Conservation (phyloP, 495 filamentous ascomycete species). For the Annulohypoxylon stygium region DNA sequence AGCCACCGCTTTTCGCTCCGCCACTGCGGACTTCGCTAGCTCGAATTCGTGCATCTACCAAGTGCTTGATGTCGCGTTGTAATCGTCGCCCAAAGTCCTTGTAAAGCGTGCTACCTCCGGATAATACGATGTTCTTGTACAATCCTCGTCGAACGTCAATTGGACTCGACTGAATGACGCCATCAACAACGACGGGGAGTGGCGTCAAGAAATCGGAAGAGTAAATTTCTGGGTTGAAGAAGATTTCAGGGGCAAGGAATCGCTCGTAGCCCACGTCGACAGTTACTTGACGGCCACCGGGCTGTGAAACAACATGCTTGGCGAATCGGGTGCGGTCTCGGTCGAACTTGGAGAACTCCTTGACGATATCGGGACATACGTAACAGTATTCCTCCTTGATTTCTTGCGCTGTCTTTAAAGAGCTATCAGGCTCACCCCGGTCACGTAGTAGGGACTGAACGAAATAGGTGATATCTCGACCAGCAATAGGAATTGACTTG, state of each 20-base stretch:
- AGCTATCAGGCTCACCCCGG: slow-evolving; percentile 95
- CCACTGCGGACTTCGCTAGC: slow-evolving; percentile 85
- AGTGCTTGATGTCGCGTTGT: slow-evolving; percentile 94
- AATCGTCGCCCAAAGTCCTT: slow-evolving; percentile 96
- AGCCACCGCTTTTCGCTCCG: slow-evolving; percentile 89
- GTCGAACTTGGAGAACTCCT: slow-evolving; percentile 95
- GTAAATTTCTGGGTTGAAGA: slow-evolving; percentile 99
- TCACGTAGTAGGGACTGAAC: slow-evolving; percentile 96
- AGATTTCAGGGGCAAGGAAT: slow-evolving; percentile 98
- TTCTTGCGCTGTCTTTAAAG: slow-evolving; percentile 94
- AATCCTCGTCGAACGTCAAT: slow-evolving; percentile 97
- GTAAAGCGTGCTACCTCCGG: slow-evolving; percentile 95
- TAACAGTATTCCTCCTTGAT: slow-evolving; percentile 99
- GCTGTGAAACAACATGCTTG: slow-evolving; percentile 86
- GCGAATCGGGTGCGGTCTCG: slow-evolving; percentile 89
- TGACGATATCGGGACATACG: slow-evolving; percentile 97
- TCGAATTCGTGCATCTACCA: slow-evolving; percentile 77
- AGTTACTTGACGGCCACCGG: slow-evolving; percentile 84
- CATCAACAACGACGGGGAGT: slow-evolving; percentile 91
- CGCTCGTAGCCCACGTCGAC: slow-evolving; percentile 98
- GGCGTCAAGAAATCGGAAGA: slow-evolving; percentile 98
- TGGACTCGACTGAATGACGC: slow-evolving; percentile 95
- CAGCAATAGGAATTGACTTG: slow-evolving; percentile 97
- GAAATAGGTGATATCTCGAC: slow-evolving; percentile 98
- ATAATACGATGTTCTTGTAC: slow-evolving; percentile 99